phyloP scores from a whole-genome alignment of 2,329 filamentous ascomycete genomes.

The Fusarium mundagurra region DNA sequence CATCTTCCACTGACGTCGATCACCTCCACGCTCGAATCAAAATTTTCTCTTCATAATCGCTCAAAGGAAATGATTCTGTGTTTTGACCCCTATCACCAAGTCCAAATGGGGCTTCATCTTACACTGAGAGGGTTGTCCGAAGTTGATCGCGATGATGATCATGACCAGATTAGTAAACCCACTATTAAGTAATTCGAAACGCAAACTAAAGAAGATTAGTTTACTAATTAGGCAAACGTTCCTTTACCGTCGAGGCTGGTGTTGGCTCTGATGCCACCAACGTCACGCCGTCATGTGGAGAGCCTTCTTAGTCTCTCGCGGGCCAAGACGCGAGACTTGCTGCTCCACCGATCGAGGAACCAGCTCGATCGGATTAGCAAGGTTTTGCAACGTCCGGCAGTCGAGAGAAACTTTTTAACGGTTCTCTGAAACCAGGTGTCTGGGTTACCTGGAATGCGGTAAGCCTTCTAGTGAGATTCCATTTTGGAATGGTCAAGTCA shows the following conservation, averaged over 20 bases:
- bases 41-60: background rate
- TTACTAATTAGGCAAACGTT: background rate
- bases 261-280: slow-evolving; percentile 3
- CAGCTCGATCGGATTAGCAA: background rate
- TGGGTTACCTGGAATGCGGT: slow-evolving; percentile 13
- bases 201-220: background rate
- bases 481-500: background rate
- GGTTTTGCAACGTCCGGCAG: slow-evolving; percentile 1
- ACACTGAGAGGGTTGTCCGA: background rate
- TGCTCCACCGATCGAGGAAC: background rate
- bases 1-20: slow-evolving; percentile 1
- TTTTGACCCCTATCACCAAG: background rate
- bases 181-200: background rate
- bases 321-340: background rate
- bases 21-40: background rate
- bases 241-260: background rate
- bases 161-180: background rate
- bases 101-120: background rate
- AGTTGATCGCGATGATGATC: slow-evolving; percentile 2
- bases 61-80: background rate
- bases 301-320: background rate
- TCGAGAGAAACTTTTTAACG: slow-evolving; percentile 9
- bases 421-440: background rate
- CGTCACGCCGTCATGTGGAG: background rate
- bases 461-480: slow-evolving; percentile 8